phyloP scores from a whole-genome alignment of 352 stramenopile species.

The Phytophthora kernoviae region DNA sequence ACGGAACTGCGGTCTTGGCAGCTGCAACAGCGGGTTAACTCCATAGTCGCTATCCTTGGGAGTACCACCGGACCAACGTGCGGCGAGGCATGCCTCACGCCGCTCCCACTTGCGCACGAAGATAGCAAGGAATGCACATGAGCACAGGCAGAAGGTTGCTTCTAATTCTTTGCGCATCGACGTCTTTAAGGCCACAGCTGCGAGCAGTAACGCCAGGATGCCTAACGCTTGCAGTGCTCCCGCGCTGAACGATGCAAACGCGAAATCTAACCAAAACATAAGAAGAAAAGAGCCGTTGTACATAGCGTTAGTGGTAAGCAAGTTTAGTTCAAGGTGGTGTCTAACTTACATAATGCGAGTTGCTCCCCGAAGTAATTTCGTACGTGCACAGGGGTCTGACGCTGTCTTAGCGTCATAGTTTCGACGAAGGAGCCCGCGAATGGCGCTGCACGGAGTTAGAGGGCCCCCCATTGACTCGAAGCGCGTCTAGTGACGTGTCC shows the following conservation, averaged over 20 bases:
- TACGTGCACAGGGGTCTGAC: constrained; percentile 58
- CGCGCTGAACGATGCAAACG: constrained; percentile 68
- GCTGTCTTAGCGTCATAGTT: constrained; percentile 12
- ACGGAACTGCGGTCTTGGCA: constrained; percentile 61
- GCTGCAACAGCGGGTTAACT: constrained; percentile 18
- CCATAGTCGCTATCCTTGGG: constrained; percentile 21
- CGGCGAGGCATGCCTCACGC: constrained; percentile 40
- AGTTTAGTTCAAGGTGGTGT: neutral
- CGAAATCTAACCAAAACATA: constrained; percentile 46
- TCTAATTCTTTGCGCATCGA: constrained; percentile 11
- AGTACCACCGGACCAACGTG: constrained; percentile 56
- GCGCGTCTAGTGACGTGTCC: constrained; percentile 69
- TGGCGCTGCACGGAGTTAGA: constrained; percentile 36
- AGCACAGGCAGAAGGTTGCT: constrained; percentile 52
- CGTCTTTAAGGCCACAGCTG: constrained; percentile 21
- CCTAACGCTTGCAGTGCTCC: constrained; percentile 46
- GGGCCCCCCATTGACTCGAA: constrained; percentile 57
- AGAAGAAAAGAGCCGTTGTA: constrained; percentile 1
- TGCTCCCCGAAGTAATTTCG: constrained; percentile 87
- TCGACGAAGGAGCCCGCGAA: constrained; percentile 13
- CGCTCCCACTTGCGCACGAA: constrained; percentile 74
- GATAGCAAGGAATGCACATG: constrained; percentile 46
- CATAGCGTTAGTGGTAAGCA: neutral
- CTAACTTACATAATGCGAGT: constrained; percentile 68
- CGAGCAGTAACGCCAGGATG: constrained; percentile 39